Evolutionary conservation across 345 rosid genomes (phyloP).

Genomic region (Erysimum cheiranthoides): DNA sequence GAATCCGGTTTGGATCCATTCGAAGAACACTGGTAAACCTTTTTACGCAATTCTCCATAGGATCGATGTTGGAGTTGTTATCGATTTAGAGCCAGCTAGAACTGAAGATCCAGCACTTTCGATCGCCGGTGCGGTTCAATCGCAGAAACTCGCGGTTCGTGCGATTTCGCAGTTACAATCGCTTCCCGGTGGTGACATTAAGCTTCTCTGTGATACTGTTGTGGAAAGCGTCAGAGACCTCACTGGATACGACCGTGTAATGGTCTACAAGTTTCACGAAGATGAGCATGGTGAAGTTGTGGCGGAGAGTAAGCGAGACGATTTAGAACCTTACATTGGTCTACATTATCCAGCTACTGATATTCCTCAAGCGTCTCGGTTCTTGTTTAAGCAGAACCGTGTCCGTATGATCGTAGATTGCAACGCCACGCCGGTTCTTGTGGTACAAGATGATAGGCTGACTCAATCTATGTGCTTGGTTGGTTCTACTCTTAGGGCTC

Average conservation of each 20-base stretch:
- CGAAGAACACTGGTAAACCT: constrained; percentile 80
- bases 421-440: constrained; percentile 61
- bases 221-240: constrained; percentile 87
- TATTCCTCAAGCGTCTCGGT: constrained; percentile 96
- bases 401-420: constrained; percentile 98
- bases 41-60: constrained; percentile 91
- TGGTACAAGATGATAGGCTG: constrained; percentile 76
- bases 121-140: constrained; percentile 96
- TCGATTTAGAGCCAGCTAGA: constrained; percentile 97
- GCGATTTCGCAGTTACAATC: constrained; percentile 91
- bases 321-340: constrained; percentile 89
- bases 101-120: constrained; percentile 95
- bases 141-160: constrained; percentile 92
- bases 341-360: constrained; percentile 98
- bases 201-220: constrained; percentile 87
- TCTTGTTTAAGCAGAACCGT: constrained; percentile 93
- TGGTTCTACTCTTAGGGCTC: constrained; percentile 97
- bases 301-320: constrained; percentile 83
- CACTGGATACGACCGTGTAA: constrained; percentile 92
- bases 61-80: constrained; percentile 93
- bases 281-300: constrained; percentile 99
- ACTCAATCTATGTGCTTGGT: constrained; percentile 93
- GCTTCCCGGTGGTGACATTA: constrained; percentile 93
- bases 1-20: constrained; percentile 92
- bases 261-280: constrained; percentile 98